phyloP scores from a whole-genome alignment of 495 filamentous ascomycete genomes.

The Ascobolus immersus region DNA sequence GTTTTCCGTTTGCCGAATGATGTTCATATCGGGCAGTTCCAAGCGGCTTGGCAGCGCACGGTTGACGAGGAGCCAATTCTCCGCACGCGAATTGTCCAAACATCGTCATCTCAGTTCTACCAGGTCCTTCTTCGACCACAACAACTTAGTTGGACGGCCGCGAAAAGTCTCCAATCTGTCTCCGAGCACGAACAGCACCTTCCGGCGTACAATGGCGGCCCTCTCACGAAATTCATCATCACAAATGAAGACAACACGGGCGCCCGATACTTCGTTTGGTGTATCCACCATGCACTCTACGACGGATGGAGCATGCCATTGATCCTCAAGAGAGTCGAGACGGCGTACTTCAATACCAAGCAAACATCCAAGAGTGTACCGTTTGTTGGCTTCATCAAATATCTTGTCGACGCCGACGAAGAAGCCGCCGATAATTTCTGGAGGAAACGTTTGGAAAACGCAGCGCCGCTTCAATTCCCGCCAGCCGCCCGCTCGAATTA shows the following conservation, averaged over 20 bases:
- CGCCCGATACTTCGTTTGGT: conserved; percentile 13
- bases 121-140: conserved; percentile 26
- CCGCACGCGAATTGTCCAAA: conserved; percentile 33
- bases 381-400: conserved; percentile 23
- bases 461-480: background rate
- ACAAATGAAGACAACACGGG: conserved; percentile 6
- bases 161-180: too few relatives aligned
- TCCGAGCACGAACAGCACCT: too few relatives aligned
- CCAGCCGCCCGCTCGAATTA: too few relatives aligned
- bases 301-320: conserved; percentile 40
- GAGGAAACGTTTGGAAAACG: conserved; percentile 13
- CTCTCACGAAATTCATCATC: conserved; percentile 5
- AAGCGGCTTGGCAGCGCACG: conserved; percentile 26
- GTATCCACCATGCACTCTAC: conserved; percentile 41
- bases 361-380: conserved; percentile 10
- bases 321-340: conserved; percentile 28
- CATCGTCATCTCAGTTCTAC: conserved; percentile 16
- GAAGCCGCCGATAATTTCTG: conserved; percentile 19
- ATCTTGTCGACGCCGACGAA: conserved; percentile 16
- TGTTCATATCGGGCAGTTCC: conserved; percentile 14
- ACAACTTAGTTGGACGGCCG: conserved; percentile 15
- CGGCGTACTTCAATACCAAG: conserved; percentile 14
- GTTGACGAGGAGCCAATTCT: conserved; percentile 26
- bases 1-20: conserved; percentile 18
- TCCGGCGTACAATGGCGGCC: conserved; percentile 1